Conservation (phyloP, 1,284 basidiomycete genomes). For the Ceraceosorus bombacis region DNA sequence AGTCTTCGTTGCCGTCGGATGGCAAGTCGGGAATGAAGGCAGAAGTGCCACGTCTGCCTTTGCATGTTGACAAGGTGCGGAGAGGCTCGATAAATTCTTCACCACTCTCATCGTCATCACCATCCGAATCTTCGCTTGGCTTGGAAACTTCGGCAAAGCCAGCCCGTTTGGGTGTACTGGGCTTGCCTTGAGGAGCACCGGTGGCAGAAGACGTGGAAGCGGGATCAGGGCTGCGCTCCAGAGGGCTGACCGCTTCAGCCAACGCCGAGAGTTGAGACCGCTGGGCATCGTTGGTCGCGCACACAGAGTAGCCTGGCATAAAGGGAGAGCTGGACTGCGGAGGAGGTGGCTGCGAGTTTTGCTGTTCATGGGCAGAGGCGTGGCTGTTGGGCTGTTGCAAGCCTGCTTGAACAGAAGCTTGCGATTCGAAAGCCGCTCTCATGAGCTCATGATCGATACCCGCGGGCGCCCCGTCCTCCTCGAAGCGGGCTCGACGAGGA, state of each 20-base stretch:
- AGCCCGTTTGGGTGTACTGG: too few species aligned
- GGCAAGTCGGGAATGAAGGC: not conserved
- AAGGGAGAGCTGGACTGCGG: not conserved
- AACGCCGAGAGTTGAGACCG: not conserved
- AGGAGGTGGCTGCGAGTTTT: not conserved
- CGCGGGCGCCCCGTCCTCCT: conserved; percentile 2
- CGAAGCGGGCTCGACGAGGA: conserved; percentile 10
- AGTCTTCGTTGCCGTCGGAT: not conserved
- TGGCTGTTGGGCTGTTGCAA: not conserved
- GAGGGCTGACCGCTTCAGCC: not conserved
- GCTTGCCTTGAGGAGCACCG: not conserved
- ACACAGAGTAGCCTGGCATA: not conserved
- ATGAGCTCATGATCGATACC: conserved; percentile 13
- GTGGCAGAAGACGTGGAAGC: not conserved
- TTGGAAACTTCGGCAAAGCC: too few species aligned
- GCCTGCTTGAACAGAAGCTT: conserved; percentile 7
- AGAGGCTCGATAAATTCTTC: not conserved
- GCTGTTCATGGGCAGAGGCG: not conserved
- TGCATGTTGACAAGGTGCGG: not conserved
- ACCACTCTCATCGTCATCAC: not conserved
- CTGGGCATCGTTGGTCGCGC: not conserved
- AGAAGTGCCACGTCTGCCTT: not conserved
- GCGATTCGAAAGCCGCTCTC: conserved; percentile 11
- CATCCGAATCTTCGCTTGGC: not conserved
- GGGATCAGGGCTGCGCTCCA: not conserved